Percentiles rank a stretch among this genome's conserved stretches.
Evolutionary conservation across 2,329 filamentous ascomycete species (phyloP).

Genomic region (Myrmaecium sp.): DNA sequence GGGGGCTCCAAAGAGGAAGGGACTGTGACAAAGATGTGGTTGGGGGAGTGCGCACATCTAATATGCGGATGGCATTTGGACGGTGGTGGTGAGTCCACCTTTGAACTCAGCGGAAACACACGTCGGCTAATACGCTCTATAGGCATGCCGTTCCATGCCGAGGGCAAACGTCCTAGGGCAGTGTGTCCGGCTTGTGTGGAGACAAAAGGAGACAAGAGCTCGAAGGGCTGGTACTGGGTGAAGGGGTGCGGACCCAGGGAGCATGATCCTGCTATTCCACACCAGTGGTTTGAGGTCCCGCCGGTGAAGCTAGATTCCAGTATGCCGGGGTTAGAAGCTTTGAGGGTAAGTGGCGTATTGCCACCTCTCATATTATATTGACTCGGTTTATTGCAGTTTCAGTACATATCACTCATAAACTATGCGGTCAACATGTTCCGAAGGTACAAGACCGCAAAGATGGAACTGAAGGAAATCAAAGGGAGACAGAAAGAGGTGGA

Average conservation of each 20-base stretch:
- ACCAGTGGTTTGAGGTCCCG: conserved; percentile 26
- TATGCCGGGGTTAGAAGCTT: conserved; percentile 22
- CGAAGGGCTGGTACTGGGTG: conserved; percentile 26
- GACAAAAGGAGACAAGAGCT: conserved; percentile 17
- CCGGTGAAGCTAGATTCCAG: conserved; percentile 23
- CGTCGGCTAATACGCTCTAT: not conserved
- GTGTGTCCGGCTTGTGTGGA: conserved; percentile 28
- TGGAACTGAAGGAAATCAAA: not conserved
- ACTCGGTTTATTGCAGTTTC: conserved; percentile 23
- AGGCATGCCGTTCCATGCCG: conserved; percentile 30
- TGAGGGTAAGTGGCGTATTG: conserved; percentile 18
- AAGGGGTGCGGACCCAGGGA: conserved; percentile 25
- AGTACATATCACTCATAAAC: conserved; percentile 23
- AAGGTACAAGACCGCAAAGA: conserved; percentile 1
- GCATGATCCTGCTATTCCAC: conserved; percentile 26
- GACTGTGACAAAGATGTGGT: conserved; percentile 27
- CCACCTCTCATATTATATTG: not conserved
- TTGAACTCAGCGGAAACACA: not conserved
- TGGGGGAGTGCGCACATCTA: conserved; percentile 32
- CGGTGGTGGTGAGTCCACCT: conserved; percentile 25
- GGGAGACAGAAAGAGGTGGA: not conserved
- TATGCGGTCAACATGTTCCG: conserved; percentile 11
- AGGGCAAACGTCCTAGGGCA: conserved; percentile 22
- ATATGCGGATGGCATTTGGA: conserved; percentile 31
- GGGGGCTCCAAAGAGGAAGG: conserved; percentile 19